Evolutionary conservation across 495 filamentous ascomycete species (phyloP).

Genomic region (Acidiella bohemica): DNA sequence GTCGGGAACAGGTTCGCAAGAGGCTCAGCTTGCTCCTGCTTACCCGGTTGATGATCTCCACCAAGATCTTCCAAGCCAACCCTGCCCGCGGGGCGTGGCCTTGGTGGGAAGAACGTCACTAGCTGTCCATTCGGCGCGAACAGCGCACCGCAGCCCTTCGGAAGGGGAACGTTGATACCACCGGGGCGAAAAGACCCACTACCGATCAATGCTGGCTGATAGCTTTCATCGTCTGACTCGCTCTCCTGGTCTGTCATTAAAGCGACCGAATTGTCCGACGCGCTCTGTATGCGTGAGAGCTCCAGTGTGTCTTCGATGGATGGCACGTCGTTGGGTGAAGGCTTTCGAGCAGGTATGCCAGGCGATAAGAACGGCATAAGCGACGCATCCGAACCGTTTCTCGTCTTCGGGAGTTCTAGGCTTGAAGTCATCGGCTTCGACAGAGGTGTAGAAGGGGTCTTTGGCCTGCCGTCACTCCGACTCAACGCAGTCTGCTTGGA

Average conservation of each 20-base stretch:
- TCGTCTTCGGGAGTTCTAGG: slow-evolving; percentile 9
- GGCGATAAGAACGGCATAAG: slow-evolving; percentile 18
- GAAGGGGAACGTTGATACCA: slow-evolving; percentile 20
- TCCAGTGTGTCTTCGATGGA: slow-evolving; percentile 1
- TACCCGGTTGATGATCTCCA: no score
- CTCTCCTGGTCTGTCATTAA: slow-evolving; percentile 1
- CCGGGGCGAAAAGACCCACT: slow-evolving; percentile 12
- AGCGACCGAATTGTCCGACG: slow-evolving; percentile 4
- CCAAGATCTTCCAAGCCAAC: no score
- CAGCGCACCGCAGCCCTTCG: slow-evolving; percentile 20
- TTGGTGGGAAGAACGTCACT: slow-evolving; percentile 18
- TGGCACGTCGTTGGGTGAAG: slow-evolving; percentile 5
- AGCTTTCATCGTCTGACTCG: slow-evolving; percentile 18
- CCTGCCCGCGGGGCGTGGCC: no score
- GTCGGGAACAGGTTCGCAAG: no score
- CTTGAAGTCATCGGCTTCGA: slow-evolving; percentile 10
- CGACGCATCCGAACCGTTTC: neutral
- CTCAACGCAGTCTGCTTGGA: neutral
- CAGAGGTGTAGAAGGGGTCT: neutral
- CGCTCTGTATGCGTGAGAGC: slow-evolving; percentile 5
- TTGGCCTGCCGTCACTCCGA: neutral
- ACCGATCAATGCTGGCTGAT: neutral
- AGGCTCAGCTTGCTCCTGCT: no score
- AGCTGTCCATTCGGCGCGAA: slow-evolving; percentile 20
- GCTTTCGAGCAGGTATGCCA: slow-evolving; percentile 6